These are phyloP conservation scores for Zelonia costaricensis DNA, from an alignment of 208 protist genomes.

Conservation along the genomic window DNA sequence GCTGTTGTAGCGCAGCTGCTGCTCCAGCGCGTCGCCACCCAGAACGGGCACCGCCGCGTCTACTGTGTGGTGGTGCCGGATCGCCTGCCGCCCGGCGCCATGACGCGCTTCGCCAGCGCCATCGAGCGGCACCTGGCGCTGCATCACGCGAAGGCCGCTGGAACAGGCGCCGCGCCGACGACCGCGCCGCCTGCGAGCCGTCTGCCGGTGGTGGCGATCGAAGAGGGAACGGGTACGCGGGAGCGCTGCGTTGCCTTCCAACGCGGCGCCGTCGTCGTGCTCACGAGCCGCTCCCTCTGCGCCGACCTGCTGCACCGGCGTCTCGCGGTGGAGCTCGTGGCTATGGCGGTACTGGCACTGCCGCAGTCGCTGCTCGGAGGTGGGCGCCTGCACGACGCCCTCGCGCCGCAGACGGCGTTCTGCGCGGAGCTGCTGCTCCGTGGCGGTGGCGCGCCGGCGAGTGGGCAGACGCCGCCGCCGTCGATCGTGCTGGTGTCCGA, in stretches of 20 bases:
- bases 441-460: slow-evolving; percentile 5
- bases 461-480: slow-evolving; percentile 16
- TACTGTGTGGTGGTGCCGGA: slow-evolving; percentile 94
- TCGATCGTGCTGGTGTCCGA: slow-evolving; percentile 64
- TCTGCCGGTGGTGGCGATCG: slow-evolving; percentile 43
- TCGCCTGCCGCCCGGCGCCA: slow-evolving; percentile 78
- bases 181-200: neutral
- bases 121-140: slow-evolving; percentile 18
- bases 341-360: slow-evolving; percentile 43
- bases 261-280: slow-evolving; percentile 63
- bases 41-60: slow-evolving; percentile 25
- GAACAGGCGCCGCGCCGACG: neutral
- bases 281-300: slow-evolving; percentile 66
- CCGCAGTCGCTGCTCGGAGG: slow-evolving; percentile 20
- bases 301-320: slow-evolving; percentile 83
- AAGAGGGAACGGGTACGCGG: slow-evolving; percentile 65
- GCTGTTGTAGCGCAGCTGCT: slow-evolving; percentile 41
- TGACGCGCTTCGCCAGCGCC: slow-evolving; percentile 85
- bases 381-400: slow-evolving; percentile 25
- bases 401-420: slow-evolving; percentile 63
- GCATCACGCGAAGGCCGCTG: neutral
- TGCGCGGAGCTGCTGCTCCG: slow-evolving; percentile 73
- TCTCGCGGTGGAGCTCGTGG: slow-evolving; percentile 54
- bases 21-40: slow-evolving; percentile 6
- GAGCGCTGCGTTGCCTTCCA: slow-evolving; percentile 66